phyloP scores from a whole-genome alignment of 1,284 basidiomycete genomes.

The Ustilago vetiveriae region DNA sequence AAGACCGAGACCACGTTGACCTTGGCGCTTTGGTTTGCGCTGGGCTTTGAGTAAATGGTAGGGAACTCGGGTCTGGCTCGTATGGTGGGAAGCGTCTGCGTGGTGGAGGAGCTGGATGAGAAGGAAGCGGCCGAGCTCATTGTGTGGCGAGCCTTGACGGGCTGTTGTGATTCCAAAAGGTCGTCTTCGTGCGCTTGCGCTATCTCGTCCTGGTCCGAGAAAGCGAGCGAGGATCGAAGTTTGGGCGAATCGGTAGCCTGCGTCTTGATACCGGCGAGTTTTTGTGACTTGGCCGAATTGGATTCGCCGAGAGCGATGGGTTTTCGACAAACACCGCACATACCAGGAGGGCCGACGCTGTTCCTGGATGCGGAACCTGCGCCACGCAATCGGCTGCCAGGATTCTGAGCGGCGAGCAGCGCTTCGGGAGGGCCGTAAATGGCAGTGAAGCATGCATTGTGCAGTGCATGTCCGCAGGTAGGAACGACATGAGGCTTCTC shows the following conservation, averaged over 20 bases:
- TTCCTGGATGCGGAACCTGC: slow-evolving; percentile 47
- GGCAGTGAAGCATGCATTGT: slow-evolving; percentile 92
- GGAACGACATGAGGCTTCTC: slow-evolving; percentile 97
- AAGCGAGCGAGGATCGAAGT: slow-evolving; percentile 10
- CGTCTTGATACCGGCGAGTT: slow-evolving; percentile 37
- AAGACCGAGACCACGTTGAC: slow-evolving; percentile 86
- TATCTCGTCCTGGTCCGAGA: slow-evolving; percentile 9
- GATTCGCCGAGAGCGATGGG: slow-evolving; percentile 89
- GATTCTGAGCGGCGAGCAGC: slow-evolving; percentile 57
- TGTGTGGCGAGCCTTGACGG: slow-evolving; percentile 2
- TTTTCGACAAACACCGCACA: slow-evolving; percentile 93
- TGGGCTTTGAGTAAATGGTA: slow-evolving; percentile 75
- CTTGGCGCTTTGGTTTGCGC: slow-evolving; percentile 70
- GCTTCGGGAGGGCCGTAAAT: slow-evolving; percentile 88
- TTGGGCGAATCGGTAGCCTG: slow-evolving; percentile 3
- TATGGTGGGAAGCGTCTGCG: slow-evolving; percentile 74
- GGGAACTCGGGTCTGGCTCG: slow-evolving; percentile 87
- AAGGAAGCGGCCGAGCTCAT: slow-evolving; percentile 38
- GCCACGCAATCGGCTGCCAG: slow-evolving; percentile 25
- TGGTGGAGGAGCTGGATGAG: slow-evolving; percentile 31
- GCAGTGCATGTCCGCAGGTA: slow-evolving; percentile 94
- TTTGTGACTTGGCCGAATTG: slow-evolving; percentile 72
- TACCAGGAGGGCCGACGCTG: slow-evolving; percentile 76
- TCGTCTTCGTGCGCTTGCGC: slow-evolving; percentile 43
- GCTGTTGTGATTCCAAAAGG: slow-evolving; percentile 17